A percentile compares a stretch with the other conserved stretches of the same genome.
These are phyloP conservation scores for Lentinus polychrous DNA, from an alignment of 1,284 basidiomycete species.

Conservation along the genomic window DNA sequence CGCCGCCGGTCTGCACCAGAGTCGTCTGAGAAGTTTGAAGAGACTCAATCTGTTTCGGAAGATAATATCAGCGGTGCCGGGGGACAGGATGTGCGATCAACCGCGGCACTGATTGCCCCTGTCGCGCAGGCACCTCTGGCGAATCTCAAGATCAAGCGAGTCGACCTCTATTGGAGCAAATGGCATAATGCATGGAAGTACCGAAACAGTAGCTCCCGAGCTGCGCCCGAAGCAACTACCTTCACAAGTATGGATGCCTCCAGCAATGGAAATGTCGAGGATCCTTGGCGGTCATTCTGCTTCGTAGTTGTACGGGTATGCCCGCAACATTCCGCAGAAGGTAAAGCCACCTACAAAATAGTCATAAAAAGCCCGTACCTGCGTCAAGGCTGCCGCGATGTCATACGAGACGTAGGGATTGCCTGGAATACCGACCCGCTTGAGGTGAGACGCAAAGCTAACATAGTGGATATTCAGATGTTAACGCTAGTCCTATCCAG, in stretches of 20 bases:
- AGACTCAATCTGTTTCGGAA: no score
- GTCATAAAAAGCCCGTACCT: constrained; percentile 34
- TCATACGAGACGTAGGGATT: constrained; percentile 45
- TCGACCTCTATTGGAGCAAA: constrained; percentile 49
- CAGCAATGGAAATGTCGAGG: constrained; percentile 30
- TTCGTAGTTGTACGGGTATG: constrained; percentile 51
- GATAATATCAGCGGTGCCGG: no score
- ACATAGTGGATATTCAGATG: not conserved
- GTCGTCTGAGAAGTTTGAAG: no score
- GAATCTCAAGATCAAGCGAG: constrained; percentile 47
- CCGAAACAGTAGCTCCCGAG: constrained; percentile 43
- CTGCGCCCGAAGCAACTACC: constrained; percentile 37
- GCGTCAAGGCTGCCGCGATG: constrained; percentile 45
- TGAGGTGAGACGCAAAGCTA: constrained; percentile 37
- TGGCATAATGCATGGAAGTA: constrained; percentile 53
- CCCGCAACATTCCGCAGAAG: constrained; percentile 33
- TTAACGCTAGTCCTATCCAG: constrained; percentile 21
- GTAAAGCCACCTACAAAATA: no score
- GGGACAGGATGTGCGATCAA: constrained; percentile 30
- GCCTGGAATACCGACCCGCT: constrained; percentile 51
- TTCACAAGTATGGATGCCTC: constrained; percentile 8
- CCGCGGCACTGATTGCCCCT: constrained; percentile 27
- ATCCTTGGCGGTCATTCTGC: constrained; percentile 47
- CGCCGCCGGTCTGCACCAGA: no score
- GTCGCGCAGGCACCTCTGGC: constrained; percentile 32